Base-by-base conservation (phyloP, 306 rosid species). In the Quercus variabilis region DNA sequence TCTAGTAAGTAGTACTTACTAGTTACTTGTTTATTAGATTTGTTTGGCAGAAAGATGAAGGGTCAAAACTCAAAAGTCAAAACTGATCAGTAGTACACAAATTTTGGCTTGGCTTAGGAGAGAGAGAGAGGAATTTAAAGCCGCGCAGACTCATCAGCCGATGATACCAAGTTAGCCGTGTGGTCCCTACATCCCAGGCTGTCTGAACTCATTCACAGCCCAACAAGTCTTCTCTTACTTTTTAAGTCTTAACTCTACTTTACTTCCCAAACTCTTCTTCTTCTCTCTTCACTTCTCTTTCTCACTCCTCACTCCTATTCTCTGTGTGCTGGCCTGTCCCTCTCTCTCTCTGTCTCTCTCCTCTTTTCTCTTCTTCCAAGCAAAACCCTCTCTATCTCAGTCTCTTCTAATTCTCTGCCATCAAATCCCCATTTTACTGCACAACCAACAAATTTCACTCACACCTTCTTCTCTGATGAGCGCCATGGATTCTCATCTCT, bases 401-500 rank as follows among this genome's bases (percentile, higher is more conserved):
- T 41, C 17, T 73, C 19, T 55, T 33, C 75, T 69, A 8, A 41
- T 41, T 41, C 46, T 41, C 17, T 19, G 4, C 55, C 78, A 75
- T 33, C 56, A 59, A 31, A 73, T 6, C 5, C 15, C 28, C 15
- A 30, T 20, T 23, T 5, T 15, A 62, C 51, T 20, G 46, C 46
- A 26, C 14, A 54, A 17, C 23, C 35, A 3, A 51, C 5, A 43
- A 31, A 14, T 14, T 17, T 9, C 18, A 1, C 3, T 25, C 56
- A 21, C 46, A 8, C 11, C 11, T 78, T 31, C 73, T 55, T 41
- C 46, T 41, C 46, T 41, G 11, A 41, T 28, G 80, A 78, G 79
- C 92, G 78, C 97, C 93, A 90, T 94, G 98, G 94, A 71, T 76
- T 81, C 90, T 28, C 80, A 56, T 79, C 46, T 85, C 92, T 86